A percentile compares a stretch with the other conserved stretches of the same genome.
phyloP scores from a whole-genome alignment of 1,139 yeast species.

The Petasospora rhodanensis region DNA sequence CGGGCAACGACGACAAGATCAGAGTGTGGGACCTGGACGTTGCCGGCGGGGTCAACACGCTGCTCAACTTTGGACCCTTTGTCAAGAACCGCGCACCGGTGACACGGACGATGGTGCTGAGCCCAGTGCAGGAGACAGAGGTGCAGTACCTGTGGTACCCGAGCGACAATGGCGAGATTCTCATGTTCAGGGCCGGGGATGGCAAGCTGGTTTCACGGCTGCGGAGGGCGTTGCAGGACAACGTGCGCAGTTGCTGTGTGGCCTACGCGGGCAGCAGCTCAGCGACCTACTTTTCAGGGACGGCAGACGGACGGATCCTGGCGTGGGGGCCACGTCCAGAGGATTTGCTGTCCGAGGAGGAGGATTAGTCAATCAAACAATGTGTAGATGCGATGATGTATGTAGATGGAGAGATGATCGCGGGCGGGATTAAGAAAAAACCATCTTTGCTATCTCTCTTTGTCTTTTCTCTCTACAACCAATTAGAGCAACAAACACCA shows the following conservation, averaged over 20 bases:
- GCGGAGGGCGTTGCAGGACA: slow-evolving; percentile 19
- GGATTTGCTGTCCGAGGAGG: slow-evolving; percentile 8
- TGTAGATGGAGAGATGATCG: too few species aligned
- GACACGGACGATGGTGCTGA: slow-evolving; percentile 25
- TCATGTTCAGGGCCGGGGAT: slow-evolving; percentile 55
- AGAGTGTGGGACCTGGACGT: slow-evolving; percentile 65
- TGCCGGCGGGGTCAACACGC: slow-evolving; percentile 47
- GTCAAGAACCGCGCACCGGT: slow-evolving; percentile 54
- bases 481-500: background rate
- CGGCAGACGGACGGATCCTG: slow-evolving; percentile 53
- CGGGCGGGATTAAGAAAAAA: too few species aligned
- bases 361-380: background rate
- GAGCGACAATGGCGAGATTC: slow-evolving; percentile 75
- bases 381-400: too few species aligned
- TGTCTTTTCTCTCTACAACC: background rate
- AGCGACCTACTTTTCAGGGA: slow-evolving; percentile 47
- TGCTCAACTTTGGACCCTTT: slow-evolving; percentile 74
- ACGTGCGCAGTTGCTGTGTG: slow-evolving; percentile 43
- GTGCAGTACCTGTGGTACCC: slow-evolving; percentile 62
- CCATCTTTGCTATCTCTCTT: too few species aligned
- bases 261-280: slow-evolving; percentile 43
- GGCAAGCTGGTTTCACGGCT: slow-evolving; percentile 42
- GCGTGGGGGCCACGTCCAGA: slow-evolving; percentile 43
- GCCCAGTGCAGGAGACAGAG: slow-evolving; percentile 41
- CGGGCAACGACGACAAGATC: slow-evolving; percentile 75